Evolutionary conservation across 805 yeast genomes (phyloP), one percentile per base, ranked within the genome.

Genomic region (Ogataea henricii): DNA sequence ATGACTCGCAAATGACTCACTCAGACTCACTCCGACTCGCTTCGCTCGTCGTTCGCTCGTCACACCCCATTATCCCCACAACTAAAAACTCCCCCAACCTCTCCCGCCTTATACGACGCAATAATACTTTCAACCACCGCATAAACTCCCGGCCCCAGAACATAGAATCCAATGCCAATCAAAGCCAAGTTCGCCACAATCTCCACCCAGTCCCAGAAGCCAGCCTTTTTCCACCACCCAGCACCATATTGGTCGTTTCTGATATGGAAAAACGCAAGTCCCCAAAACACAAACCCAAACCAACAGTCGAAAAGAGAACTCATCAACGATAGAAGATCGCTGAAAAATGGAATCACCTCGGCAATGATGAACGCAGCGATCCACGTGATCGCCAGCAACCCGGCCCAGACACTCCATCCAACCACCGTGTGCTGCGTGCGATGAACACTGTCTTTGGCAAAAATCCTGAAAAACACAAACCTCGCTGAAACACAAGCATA

Each of bases 221-320:
- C 27, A 16, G 46, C 49, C 16, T 23, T 35, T 36, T 34, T 64
- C 23, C 65, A 58, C 12, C 66, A 62, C 33, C 65, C 64, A 40
- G 63, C 59, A 9, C 51, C 49, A 33, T 39, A 43, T 27, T 64
- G 62, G n/a, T 63, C 64, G 43, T 66, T 64, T 51, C 69, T 70
- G 53, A 79, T 64, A 55, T 74, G 71, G 58, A 77, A 72, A 60
- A 62, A 81, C 0, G 85, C 85, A 25, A 78, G 73, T 13, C 83
- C 78, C 85, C 85, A 81, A 55, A 80, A 81, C 6, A 80, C 78
- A 55, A 79, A 81, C 0, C 85, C 85, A 54, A 81, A 81, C 82
- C 84, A 81, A 60, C 85, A 79, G 60, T 81, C 85, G 56, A 81
- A 81, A 43, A 81, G 65, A 2, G 86, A 79, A 12, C 80, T 75